phyloP scores from a whole-genome alignment of 257 asterid species.

The Ophiorrhiza pumila region DNA sequence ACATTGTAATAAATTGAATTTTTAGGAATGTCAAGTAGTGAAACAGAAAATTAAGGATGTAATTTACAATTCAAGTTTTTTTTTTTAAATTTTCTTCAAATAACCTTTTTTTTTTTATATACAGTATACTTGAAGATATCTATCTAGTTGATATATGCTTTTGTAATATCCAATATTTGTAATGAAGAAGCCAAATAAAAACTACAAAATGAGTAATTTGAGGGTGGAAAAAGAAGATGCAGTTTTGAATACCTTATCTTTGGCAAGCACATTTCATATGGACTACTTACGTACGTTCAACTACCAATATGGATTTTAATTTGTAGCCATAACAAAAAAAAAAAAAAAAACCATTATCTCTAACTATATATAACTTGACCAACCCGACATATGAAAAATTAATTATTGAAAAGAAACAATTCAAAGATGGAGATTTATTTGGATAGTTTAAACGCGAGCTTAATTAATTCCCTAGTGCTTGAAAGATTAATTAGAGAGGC shows the following conservation, averaged over 20 bases:
- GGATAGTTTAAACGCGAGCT: not conserved
- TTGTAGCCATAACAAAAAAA: not conserved
- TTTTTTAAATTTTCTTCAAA: too few species aligned
- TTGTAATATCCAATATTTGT: not conserved
- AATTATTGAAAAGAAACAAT: not conserved
- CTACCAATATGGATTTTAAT: not conserved
- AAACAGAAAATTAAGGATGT: too few species aligned
- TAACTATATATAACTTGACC: conserved; percentile 10
- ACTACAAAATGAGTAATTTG: not conserved
- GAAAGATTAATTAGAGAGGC: too few species aligned
- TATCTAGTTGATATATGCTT: too few species aligned
- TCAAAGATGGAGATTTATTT: not conserved
- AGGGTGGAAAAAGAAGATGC: not conserved
- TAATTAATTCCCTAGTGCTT: too few species aligned
- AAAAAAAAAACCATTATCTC: not conserved
- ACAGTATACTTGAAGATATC: too few species aligned
- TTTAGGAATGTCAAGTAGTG: too few species aligned
- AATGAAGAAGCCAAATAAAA: not conserved
- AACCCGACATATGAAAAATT: not conserved
- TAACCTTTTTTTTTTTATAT: too few species aligned
- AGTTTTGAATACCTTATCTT: conserved; percentile 3
- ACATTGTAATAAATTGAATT: too few species aligned
- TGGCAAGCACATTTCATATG: conserved; percentile 7
- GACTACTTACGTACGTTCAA: not conserved
- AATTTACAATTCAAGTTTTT: too few species aligned